Base-by-base conservation (phyloP, 352 stramenopile species). In the Phytophthora sp. region DNA sequence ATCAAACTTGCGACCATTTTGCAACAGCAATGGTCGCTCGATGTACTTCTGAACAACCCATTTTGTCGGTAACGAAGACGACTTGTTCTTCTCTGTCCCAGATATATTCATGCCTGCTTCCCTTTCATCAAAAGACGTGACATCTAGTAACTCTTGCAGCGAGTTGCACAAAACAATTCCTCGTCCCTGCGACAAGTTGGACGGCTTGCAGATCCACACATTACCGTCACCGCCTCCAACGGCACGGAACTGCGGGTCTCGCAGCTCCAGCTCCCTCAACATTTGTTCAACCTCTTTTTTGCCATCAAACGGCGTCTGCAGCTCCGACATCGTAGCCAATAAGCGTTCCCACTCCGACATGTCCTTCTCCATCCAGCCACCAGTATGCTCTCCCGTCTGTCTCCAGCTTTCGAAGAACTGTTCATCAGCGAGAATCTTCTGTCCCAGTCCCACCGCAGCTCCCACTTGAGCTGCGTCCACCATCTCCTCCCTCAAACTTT, bases 41-140 rank as follows among this genome's bases (percentile, higher is more conserved):
- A 97, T 75, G 52, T 97, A 97, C 62, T 95, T 94, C 58, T 97
- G 89, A 11, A 95, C 82, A 15, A 97, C 69, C 74, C 85, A 89
- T 24, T 70, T 60, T 5, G 17, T 54, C 2, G 24, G 12, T n/a
- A n/a, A 5, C 17, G 24, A 26, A 13, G 32, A 18, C 21, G 13
- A 24, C 11, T n/a, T 6, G 6, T 56, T 17, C 10, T n/a, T 18
- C 23, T 35, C 26, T n/a, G n/a, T n/a, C n/a, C n/a, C n/a, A n/a
- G n/a, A n/a, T n/a, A n/a, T n/a, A n/a, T n/a, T n/a, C n/a, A n/a
- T n/a, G n/a, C n/a, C n/a, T 56, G 26, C 12, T 30, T 38, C 28
- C 28, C 26, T 15, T 9, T 18, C 7, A n/a, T n/a, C n/a, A n/a
- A n/a, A n/a, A n/a, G 28, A 15, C 4, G 51, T 46, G 4, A 87